Conservation (phyloP, 192 early-diverging fungal genomes). For the Backusella australiensis region DNA sequence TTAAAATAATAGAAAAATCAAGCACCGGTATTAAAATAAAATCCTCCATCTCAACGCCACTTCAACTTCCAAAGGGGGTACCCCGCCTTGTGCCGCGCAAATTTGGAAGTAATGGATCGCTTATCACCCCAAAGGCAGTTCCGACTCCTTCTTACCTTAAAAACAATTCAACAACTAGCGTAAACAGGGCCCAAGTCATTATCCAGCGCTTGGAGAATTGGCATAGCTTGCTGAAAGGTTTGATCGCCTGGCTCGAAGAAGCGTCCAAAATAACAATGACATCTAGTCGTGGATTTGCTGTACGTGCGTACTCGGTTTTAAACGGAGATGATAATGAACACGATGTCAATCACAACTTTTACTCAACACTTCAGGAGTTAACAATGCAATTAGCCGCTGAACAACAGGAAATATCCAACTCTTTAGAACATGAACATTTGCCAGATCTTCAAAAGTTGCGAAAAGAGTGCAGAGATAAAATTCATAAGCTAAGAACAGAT, state of each 20-base stretch:
- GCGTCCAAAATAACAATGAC: constrained; percentile 32
- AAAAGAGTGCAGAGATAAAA: constrained; percentile 44
- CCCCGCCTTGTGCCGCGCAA: not conserved
- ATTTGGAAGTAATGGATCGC: constrained; percentile 3
- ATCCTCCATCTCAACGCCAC: not conserved
- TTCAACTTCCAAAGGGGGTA: constrained; percentile 1
- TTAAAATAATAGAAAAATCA: not conserved
- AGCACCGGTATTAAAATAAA: not conserved
- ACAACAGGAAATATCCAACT: not conserved
- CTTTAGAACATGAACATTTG: constrained; percentile 19
- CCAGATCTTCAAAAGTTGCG: constrained; percentile 33
- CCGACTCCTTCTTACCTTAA: not conserved
- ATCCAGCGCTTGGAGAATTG: constrained; percentile 40
- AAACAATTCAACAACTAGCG: not conserved
- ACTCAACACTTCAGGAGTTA: not conserved
- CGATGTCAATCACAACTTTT: not conserved
- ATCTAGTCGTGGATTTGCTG: constrained; percentile 9
- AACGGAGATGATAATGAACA: constrained; percentile 3
- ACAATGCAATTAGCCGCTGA: not conserved
- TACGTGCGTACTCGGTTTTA: constrained; percentile 4
- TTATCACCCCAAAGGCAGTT: not conserved
- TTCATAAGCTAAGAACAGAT: constrained; percentile 35
- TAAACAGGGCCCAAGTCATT: constrained; percentile 40
- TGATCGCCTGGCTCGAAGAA: constrained; percentile 38
- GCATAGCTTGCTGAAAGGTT: constrained; percentile 33